Conservation (phyloP, 768 basidiomycete genomes). For the Leccinum longicurvipes region DNA sequence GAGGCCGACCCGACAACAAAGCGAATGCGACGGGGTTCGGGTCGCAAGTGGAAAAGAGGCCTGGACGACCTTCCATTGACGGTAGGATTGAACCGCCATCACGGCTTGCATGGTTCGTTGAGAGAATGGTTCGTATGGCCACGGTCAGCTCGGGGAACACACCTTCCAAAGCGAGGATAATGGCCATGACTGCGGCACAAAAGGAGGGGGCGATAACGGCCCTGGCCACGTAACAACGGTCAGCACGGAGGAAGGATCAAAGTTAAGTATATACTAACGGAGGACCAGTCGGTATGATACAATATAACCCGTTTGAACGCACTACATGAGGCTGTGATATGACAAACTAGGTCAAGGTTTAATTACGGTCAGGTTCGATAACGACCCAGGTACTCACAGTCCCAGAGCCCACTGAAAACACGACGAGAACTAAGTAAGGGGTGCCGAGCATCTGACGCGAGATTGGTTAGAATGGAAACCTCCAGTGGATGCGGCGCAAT, state of each 20-base stretch:
- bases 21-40: slow-evolving; percentile 33
- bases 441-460: slow-evolving; percentile 32
- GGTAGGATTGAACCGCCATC: slow-evolving; percentile 43
- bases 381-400: slow-evolving; percentile 32
- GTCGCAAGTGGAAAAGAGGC: slow-evolving; percentile 41
- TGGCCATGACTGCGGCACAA: slow-evolving; percentile 37
- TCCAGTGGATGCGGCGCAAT: neutral
- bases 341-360: slow-evolving; percentile 17
- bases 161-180: slow-evolving; percentile 49
- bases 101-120: slow-evolving; percentile 31
- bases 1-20: slow-evolving; percentile 38
- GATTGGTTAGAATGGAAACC: slow-evolving; percentile 9
- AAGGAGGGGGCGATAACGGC: slow-evolving; percentile 41
- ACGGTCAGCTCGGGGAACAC: slow-evolving; percentile 1
- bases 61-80: slow-evolving; percentile 36
- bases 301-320: slow-evolving; percentile 47
- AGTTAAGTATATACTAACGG: slow-evolving; percentile 33
- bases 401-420: slow-evolving; percentile 38
- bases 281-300: slow-evolving; percentile 33
- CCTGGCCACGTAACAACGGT: slow-evolving; percentile 20
- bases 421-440: slow-evolving; percentile 42
- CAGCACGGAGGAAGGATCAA: slow-evolving; percentile 11
- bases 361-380: slow-evolving; percentile 10
- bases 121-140: neutral
- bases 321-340: slow-evolving; percentile 14